Percentiles rank a stretch among this genome's conserved stretches.
These are phyloP conservation scores for Lachancea sp. DNA, from an alignment of 805 yeast genomes.

Conservation along the genomic window DNA sequence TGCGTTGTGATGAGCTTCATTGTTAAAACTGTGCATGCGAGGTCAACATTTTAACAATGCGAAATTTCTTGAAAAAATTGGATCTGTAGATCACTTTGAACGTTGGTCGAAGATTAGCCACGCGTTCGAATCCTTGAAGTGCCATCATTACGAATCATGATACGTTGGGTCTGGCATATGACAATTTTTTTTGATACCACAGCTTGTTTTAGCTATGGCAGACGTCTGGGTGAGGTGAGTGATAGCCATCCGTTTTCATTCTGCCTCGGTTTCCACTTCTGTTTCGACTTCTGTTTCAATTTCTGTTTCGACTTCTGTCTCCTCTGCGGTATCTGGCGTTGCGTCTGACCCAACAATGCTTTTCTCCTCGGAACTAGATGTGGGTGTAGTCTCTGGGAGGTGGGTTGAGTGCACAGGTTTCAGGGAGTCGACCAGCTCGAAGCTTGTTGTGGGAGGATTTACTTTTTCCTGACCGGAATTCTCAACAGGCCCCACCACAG, in stretches of 20 bases:
- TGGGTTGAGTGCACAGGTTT: background rate
- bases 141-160: background rate
- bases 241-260: conserved; percentile 10
- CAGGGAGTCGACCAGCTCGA: background rate
- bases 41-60: background rate
- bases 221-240: too few relatives aligned
- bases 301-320: conserved; percentile 6
- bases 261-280: too few relatives aligned
- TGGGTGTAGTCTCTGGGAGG: background rate
- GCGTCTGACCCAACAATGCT: conserved; percentile 9
- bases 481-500: too few relatives aligned
- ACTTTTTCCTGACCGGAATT: too few relatives aligned
- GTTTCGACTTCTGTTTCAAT: background rate
- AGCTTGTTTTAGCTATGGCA: too few relatives aligned
- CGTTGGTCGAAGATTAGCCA: background rate
- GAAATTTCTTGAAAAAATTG: background rate
- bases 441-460: too few relatives aligned
- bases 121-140: background rate
- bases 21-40: background rate
- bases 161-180: background rate
- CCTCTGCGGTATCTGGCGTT: conserved; percentile 11
- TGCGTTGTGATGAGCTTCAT: background rate
- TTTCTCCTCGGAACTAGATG: conserved; percentile 1
- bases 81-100: background rate
- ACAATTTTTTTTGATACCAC: too few relatives aligned